These are phyloP conservation scores for Moesziomyces globuligerus DNA, from an alignment of 1,284 basidiomycete genomes.

Conservation along the genomic window DNA sequence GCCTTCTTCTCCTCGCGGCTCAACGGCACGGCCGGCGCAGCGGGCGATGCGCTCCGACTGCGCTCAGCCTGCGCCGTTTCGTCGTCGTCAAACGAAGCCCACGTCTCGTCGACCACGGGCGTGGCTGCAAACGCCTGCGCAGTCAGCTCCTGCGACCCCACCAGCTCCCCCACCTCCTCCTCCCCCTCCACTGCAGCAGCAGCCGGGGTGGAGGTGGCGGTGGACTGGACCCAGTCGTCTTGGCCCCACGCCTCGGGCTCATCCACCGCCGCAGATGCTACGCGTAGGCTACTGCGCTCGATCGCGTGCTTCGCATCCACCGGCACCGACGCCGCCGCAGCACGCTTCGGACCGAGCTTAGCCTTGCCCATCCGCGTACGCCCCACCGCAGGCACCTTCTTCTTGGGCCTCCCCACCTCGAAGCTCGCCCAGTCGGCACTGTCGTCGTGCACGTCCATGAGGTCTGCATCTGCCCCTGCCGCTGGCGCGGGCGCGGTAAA, in stretches of 20 bases:
- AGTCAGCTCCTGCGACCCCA: conserved; percentile 36
- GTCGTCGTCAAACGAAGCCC: conserved; percentile 40
- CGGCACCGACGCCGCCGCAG: conserved; percentile 16
- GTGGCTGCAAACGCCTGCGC: conserved; percentile 28
- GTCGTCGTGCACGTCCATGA: conserved; percentile 61
- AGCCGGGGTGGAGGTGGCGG: not conserved
- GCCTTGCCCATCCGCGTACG: conserved; percentile 36
- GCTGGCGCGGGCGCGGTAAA: conserved; percentile 15
- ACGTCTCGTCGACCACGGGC: conserved; percentile 19
- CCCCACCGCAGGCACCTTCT: conserved; percentile 24
- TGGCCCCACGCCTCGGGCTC: conserved; percentile 33
- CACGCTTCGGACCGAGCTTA: conserved; percentile 30
- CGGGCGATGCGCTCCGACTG: conserved; percentile 8
- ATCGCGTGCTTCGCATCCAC: conserved; percentile 35
- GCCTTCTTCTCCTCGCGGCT: conserved; percentile 60
- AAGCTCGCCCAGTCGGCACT: conserved; percentile 57
- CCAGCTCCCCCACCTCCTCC: conserved; percentile 8
- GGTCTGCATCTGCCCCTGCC: conserved; percentile 17
- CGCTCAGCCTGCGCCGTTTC: conserved; percentile 9
- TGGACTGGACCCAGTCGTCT: conserved; percentile 44
- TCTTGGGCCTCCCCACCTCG: conserved; percentile 46
- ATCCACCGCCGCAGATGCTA: conserved; percentile 22
- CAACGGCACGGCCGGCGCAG: conserved; percentile 24
- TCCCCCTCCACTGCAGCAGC: not conserved
- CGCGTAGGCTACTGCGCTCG: conserved; percentile 36